Conservation (phyloP, 2,329 filamentous ascomycete species). For the Penicillium sp. region DNA sequence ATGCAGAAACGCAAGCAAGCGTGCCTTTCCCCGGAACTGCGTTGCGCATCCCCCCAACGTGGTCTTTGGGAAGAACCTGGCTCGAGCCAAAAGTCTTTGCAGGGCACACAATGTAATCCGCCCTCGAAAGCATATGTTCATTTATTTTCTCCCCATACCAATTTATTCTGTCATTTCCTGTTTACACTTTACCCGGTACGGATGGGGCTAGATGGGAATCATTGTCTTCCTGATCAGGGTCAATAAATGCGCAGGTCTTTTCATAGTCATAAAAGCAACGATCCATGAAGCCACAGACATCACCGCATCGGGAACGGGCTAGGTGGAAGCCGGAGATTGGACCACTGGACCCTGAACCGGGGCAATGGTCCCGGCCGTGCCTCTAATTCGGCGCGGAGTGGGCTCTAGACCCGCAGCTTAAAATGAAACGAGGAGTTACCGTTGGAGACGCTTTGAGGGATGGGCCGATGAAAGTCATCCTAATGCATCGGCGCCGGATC, state of each 20-base stretch:
- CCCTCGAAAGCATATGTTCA: slow-evolving; percentile 6
- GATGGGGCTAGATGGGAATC: background rate
- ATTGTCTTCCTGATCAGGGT: background rate
- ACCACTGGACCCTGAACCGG: background rate
- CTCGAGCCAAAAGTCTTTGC: background rate
- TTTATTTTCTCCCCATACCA: slow-evolving; percentile 12
- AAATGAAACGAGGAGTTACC: background rate
- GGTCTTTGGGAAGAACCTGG: background rate
- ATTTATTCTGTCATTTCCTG: slow-evolving; percentile 1
- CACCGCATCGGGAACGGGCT: background rate
- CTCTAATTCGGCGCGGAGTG: background rate
- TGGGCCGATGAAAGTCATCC: background rate
- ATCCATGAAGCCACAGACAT: background rate
- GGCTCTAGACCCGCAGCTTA: background rate
- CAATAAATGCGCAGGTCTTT: background rate
- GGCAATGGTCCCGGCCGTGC: background rate
- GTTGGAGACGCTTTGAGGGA: background rate
- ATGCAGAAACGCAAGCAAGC: background rate
- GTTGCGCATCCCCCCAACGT: background rate
- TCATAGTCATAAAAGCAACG: too few species aligned
- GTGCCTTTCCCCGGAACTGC: background rate
- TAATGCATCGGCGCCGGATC: background rate
- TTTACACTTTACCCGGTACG: background rate
- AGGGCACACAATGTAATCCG: slow-evolving; percentile 3
- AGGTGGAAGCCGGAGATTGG: background rate